These are phyloP conservation scores for Isabelozyma gotoi DNA, from an alignment of 805 yeast species.

Conservation along the genomic window DNA sequence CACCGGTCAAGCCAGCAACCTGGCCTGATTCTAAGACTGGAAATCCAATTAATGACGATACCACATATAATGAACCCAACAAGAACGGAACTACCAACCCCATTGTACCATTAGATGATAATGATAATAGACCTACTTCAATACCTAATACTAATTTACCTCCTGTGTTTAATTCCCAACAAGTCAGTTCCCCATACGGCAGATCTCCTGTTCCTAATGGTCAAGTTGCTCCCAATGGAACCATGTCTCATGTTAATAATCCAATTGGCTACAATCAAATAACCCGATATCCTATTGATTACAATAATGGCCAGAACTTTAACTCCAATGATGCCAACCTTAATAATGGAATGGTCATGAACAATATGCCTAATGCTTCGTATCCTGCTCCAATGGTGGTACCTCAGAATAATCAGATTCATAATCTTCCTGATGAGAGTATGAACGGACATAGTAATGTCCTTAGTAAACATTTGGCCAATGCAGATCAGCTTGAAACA, in stretches of 20 bases:
- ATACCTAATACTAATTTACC: neutral
- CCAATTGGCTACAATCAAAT: neutral
- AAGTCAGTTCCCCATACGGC: neutral
- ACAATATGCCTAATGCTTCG: neutral
- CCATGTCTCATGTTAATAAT: too few species aligned
- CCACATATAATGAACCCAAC: neutral
- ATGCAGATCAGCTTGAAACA: conserved; percentile 40
- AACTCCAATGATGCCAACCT: neutral
- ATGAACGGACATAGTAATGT: neutral
- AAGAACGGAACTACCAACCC: neutral
- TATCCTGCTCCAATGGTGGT: neutral
- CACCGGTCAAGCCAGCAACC: neutral
- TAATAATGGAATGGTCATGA: neutral
- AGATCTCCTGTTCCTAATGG: neutral
- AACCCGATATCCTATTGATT: neutral
- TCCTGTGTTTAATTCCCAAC: neutral
- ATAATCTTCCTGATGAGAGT: neutral
- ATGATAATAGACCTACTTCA: too few species aligned
- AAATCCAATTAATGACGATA: neutral
- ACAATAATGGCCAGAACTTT: neutral
- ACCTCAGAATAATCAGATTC: too few species aligned
- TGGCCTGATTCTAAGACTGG: neutral
- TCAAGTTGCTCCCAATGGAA: too few species aligned
- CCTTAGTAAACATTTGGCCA: conserved; percentile 13
- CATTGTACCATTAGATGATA: neutral